Evolutionary conservation across 2,329 filamentous ascomycete species (phyloP), one percentile per base, ranked within the genome.

Genomic region (Hymenotorrendiella dingleyae): DNA sequence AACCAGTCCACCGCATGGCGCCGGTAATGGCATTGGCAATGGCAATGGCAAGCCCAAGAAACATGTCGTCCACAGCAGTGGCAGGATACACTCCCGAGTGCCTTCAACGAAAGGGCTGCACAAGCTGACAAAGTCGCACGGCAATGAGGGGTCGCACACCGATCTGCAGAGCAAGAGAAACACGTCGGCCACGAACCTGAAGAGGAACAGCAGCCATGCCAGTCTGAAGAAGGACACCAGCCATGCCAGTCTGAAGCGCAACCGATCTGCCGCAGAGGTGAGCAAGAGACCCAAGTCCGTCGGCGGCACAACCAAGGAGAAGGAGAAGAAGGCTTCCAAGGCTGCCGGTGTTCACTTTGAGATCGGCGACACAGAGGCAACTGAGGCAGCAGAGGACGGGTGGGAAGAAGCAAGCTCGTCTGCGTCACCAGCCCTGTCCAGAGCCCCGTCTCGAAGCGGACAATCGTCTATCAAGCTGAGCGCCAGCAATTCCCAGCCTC

Each of bases 401-500:
- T 83, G 80, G 80, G 76, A 82, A 30, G 80, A 84, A 62, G 78
- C 78, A 46, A 82, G 77, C 61, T 71, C 70, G 35, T 80, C 76
- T 43, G 78, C 78, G 39, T 81, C 77, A 9, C 78, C 78, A 4
- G 73, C 78, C 48, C 63, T 75, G 34, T 74, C 72, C 10, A 63
- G 72, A 44, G 68, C 54, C 69, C 70, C 46, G 12, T 56, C 54
- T 32, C 46, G 60, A 12, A 72, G 69, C 50, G 69, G 64, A 16
- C 71, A 70, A 41, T 70, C 69, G 10, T 73, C 67, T 22, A 60
- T 68, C 21, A 71, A 65, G 52, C 64, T 61, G 6, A 64, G 57
- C 49, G 56, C 60, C 19, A 58, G 48, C 28, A 58, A 55, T 41
- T 60, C 59, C 3, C 45, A 48, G 37, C 46, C 54, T 6, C 50